Evolutionary conservation across 208 protist genomes (phyloP).

Genomic region (Trypanosoma scelopori): DNA sequence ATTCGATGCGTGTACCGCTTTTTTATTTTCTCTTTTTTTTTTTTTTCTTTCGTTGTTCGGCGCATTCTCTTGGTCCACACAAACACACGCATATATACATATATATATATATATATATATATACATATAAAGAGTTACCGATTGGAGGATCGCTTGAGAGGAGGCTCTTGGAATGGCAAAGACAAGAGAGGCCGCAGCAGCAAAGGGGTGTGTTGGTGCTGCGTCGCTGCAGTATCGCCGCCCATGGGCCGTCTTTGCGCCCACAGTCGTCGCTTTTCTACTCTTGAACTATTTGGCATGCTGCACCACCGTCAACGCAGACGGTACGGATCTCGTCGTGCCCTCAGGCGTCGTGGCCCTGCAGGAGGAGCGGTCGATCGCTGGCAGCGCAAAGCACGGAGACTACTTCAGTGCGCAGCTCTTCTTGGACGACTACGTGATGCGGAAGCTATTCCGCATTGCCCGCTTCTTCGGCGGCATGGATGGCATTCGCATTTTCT

Average conservation of each 20-base stretch:
- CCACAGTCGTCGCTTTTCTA: slow-evolving; percentile 37
- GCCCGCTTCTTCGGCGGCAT: slow-evolving; percentile 37
- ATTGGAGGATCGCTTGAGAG: not conserved
- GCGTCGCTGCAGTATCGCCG: slow-evolving; percentile 34
- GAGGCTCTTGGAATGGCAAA: not conserved
- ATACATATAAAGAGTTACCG: slow-evolving; percentile 16
- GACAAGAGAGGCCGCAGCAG: not conserved
- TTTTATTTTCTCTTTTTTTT: slow-evolving; percentile 8
- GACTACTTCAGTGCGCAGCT: slow-evolving; percentile 6
- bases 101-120: too few relatives aligned
- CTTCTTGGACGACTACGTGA: slow-evolving; percentile 47
- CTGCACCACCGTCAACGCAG: slow-evolving; percentile 28
- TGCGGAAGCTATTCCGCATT: slow-evolving; percentile 39
- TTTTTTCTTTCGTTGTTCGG: not conserved
- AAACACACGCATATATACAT: too few relatives aligned
- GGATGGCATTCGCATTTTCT: slow-evolving; percentile 37
- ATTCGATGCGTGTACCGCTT: not conserved
- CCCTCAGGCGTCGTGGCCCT: slow-evolving; percentile 28
- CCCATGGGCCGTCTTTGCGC: slow-evolving; percentile 40
- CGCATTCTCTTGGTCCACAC: too few relatives aligned
- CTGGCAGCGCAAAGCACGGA: not conserved
- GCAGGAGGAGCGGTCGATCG: not conserved
- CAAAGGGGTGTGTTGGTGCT: not conserved
- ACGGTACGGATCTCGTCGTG: slow-evolving; percentile 33
- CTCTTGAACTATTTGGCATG: slow-evolving; percentile 68